Evolutionary conservation across 495 filamentous ascomycete species (phyloP), one percentile per base, ranked within the genome.

Genomic region (Saxispiralis lemnorum): DNA sequence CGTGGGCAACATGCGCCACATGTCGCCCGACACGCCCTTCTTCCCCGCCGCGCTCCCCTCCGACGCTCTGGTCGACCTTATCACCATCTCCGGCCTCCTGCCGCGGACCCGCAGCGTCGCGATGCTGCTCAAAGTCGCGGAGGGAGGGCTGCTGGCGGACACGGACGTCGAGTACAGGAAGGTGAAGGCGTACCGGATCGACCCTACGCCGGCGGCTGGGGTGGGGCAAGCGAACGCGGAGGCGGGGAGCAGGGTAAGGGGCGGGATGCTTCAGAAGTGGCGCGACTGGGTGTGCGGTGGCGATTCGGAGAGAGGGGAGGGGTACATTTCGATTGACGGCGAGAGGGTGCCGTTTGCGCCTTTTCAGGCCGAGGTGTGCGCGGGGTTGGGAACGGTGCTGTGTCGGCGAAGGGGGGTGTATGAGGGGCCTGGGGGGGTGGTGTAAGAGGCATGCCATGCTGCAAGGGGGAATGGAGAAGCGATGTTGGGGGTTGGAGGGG

Each of bases 311-410:
- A 68, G 64, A 38, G 24, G 24, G 24, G 66, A 70, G 37, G 85
- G 89, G 4, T 89, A 83, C 60, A 87, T 97, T 59, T 88, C 84
- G 56, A 83, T 97, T 52, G 89, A 97, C 51, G 89, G 89, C 19
- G 89, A 97, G 60, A 66, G 73, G 17, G 64, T 92, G 10, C 81
- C 83, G 1, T 95, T 87, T 52, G 77, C 78, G 44, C 78, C 82
- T 0, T 88, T 93, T 59, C 89, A 97, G 63, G 83, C 75, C 7
- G 89, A 97, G 63, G 64, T 94, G 12, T 83, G 93, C 62, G 68
- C 70, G 37, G 83, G 85, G 0, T 63, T 96, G 18, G 89, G 83
- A n/a, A 84, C 81, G 1, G 78, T 83, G 19, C 63, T 96, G 37
- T 78, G 79, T 18, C 83, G 79, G 55, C 72, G 66, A 10, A 72